Evolutionary conservation across 2,329 filamentous ascomycete species (phyloP), one percentile per base, ranked within the genome.

Genomic region (Fusarium nisikadoi): DNA sequence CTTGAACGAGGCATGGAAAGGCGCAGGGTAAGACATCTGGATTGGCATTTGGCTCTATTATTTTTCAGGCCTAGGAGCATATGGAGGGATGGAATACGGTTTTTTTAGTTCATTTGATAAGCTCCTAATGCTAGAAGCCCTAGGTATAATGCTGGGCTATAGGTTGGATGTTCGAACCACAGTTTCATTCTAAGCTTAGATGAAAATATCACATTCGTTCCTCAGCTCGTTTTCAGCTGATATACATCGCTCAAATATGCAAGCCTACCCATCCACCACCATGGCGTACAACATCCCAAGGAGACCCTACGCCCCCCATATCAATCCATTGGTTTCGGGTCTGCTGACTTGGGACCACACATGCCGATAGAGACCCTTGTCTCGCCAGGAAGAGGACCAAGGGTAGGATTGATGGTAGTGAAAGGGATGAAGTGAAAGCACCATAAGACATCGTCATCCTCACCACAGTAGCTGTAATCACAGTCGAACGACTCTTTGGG

Each of bases 371-470:
- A 68, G 5, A 75, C 77, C n/a, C 75, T 75, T 29, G 77, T 79
- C 75, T 83, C 82, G 5, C 81, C 83, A 7, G 82, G 82, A 19
- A 81, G 55, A 9, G 79, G 78, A 1, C 82, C 83, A 9, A 73
- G 70, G 3, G 72, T 75, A 23, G 74, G 63, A 53, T 83, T 77
- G 64, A 77, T 82, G n/a, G 75, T 74, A 11, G 80, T 83, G 47
- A 83, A 69, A 20, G 82, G 82, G 29, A 74, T 77, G 78, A 82
- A 84, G 73, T 79, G 81, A 68, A 81, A 79, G 73, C 83, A 84
- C 78, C 80, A 84, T 6, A 78, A 78, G 7, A 75, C 77, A 19
- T 72, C 66, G n/a, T 72, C 69, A 20, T 76, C 73, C 45, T 80
- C 79, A 66, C 81, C 79, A 75, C 82, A 83, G 73, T 82, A 83